These are phyloP conservation scores for Gaillardinia entomophila DNA, from an alignment of 805 yeast genomes.

Conservation along the genomic window DNA sequence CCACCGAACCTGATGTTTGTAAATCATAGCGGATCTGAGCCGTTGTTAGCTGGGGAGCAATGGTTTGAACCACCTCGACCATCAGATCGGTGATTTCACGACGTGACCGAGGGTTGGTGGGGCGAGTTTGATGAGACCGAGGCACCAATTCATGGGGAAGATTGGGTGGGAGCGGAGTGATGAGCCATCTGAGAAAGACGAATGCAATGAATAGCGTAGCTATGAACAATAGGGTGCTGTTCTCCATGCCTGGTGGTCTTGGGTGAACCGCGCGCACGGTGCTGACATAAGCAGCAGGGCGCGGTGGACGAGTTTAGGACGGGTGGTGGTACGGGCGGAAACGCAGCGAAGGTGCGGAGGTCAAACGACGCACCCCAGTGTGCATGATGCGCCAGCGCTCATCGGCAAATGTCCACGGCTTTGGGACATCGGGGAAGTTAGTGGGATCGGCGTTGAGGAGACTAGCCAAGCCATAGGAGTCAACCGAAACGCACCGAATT, in stretches of 20 bases:
- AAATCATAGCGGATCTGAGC: constrained; percentile 73
- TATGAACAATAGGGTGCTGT: constrained; percentile 48
- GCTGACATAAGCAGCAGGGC: too few species aligned
- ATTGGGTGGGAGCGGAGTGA: constrained; percentile 49
- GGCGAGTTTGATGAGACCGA: not conserved
- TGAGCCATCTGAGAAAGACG: constrained; percentile 59
- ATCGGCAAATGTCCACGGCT: too few species aligned
- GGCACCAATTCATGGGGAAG: constrained; percentile 12
- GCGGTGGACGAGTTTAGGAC: too few species aligned
- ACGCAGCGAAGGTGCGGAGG: too few species aligned
- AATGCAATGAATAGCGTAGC: constrained; percentile 47
- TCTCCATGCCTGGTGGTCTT: constrained; percentile 43
- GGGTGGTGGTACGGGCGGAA: too few species aligned
- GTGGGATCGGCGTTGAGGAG: too few species aligned
- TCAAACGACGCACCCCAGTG: too few species aligned
- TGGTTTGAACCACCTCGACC: constrained; percentile 79
- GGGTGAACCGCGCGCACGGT: too few species aligned
- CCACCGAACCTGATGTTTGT: constrained; percentile 73
- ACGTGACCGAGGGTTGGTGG: constrained; percentile 9
- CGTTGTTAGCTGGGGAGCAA: constrained; percentile 67
- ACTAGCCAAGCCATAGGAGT: too few species aligned
- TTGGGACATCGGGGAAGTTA: too few species aligned
- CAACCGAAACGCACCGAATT: too few species aligned
- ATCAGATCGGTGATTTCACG: constrained; percentile 60
- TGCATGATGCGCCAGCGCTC: too few species aligned